phyloP scores from a whole-genome alignment of 345 rosid genomes.

The Salix dunnii region DNA sequence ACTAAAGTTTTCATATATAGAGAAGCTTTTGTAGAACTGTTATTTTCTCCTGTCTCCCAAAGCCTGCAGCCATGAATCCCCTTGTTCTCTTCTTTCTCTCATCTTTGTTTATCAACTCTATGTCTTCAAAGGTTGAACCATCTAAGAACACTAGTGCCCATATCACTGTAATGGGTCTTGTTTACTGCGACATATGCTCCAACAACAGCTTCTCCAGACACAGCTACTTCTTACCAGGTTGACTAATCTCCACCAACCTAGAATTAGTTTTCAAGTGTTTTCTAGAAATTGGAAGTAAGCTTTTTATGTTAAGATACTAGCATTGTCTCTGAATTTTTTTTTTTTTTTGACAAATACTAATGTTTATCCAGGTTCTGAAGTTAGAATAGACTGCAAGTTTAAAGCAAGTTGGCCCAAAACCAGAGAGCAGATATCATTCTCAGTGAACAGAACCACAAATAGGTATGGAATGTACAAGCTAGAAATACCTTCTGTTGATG shows the following conservation, averaged over 20 bases:
- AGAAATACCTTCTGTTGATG: slow-evolving; percentile 72
- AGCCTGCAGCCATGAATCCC: slow-evolving; percentile 39
- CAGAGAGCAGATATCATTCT: slow-evolving; percentile 57
- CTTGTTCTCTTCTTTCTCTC: slow-evolving; percentile 39
- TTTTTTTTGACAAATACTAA: not conserved
- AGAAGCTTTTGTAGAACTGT: slow-evolving; percentile 13
- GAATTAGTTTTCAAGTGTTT: not conserved
- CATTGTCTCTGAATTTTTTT: not conserved
- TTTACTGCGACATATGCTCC: slow-evolving; percentile 94
- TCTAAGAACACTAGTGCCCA: slow-evolving; percentile 37
- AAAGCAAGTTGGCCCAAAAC: slow-evolving; percentile 55
- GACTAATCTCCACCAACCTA: slow-evolving; percentile 8
- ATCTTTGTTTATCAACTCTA: slow-evolving; percentile 29
- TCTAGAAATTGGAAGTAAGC: not conserved
- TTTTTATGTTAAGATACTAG: not conserved
- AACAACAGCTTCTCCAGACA: slow-evolving; percentile 88
- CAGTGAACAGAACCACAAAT: slow-evolving; percentile 86
- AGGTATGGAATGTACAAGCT: slow-evolving; percentile 70
- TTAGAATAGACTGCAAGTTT: slow-evolving; percentile 75
- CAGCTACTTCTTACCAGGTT: slow-evolving; percentile 98
- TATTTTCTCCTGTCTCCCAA: slow-evolving; percentile 12
- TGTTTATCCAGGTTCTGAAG: slow-evolving; percentile 65
- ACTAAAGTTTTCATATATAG: slow-evolving; percentile 1
- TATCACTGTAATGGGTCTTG: slow-evolving; percentile 81
- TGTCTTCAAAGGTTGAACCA: slow-evolving; percentile 33